Evolutionary conservation across 768 basidiomycete species (phyloP).

Genomic region (Suillus subalutaceus): DNA sequence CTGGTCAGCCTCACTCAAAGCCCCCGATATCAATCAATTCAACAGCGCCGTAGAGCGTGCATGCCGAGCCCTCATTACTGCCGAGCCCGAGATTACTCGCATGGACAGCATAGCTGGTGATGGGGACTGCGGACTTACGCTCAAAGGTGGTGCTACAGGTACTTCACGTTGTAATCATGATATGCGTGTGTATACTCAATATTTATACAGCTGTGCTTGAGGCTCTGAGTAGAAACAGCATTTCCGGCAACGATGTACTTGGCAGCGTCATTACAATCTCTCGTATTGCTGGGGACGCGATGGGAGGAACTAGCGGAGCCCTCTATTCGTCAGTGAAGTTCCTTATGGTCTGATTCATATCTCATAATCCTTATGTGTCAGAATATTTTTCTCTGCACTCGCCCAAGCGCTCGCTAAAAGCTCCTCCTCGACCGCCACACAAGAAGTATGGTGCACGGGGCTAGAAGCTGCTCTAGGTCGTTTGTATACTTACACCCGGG

Average conservation of each 20-base stretch:
- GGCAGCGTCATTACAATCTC: slow-evolving; percentile 69
- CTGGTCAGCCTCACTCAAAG: slow-evolving; percentile 30
- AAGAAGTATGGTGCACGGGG: slow-evolving; percentile 62
- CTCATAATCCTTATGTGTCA: slow-evolving; percentile 29
- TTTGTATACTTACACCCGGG: slow-evolving; percentile 84
- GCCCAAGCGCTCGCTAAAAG: slow-evolving; percentile 67
- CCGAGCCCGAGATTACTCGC: slow-evolving; percentile 87
- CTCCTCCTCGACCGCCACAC: slow-evolving; percentile 34
- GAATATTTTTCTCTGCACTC: slow-evolving; percentile 90
- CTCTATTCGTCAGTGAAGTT: slow-evolving; percentile 75
- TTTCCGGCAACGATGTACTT: slow-evolving; percentile 68
- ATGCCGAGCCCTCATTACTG: slow-evolving; percentile 66
- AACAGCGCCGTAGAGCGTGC: slow-evolving; percentile 56
- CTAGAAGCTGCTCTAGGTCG: slow-evolving; percentile 58
- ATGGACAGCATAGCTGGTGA: slow-evolving; percentile 95
- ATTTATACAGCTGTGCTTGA: slow-evolving; percentile 56
- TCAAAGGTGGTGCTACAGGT: slow-evolving; percentile 78
- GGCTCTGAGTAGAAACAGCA: slow-evolving; percentile 53
- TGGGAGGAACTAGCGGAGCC: slow-evolving; percentile 93
- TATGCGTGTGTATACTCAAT: neutral
- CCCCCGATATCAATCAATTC: slow-evolving; percentile 55
- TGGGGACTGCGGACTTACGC: slow-evolving; percentile 74
- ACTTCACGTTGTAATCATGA: neutral
- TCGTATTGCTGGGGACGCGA: slow-evolving; percentile 74
- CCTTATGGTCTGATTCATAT: neutral